A percentile compares a stretch with the other conserved stretches of the same genome.
phyloP scores from a whole-genome alignment of 352 stramenopile species.

The Globisporangium barbulae region DNA sequence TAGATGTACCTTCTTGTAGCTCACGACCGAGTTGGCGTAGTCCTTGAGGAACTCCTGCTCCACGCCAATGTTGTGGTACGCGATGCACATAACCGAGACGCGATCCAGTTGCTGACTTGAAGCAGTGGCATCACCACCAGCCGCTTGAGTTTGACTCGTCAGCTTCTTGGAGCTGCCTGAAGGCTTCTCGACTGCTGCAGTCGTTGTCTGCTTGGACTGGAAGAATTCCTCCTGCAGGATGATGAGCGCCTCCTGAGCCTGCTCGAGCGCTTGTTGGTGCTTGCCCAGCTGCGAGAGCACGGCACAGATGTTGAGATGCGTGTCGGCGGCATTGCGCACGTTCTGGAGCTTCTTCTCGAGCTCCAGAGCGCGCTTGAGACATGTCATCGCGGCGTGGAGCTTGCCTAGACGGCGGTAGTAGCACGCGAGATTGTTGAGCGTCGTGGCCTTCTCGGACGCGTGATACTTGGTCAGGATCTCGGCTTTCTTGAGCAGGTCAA shows the following conservation, averaged over 20 bases:
- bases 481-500: conserved; percentile 93
- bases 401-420: conserved; percentile 90
- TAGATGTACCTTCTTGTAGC: conserved; percentile 77
- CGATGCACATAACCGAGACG: conserved; percentile 92
- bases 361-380: conserved; percentile 86
- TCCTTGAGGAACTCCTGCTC: conserved; percentile 94
- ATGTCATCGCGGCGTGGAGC: conserved; percentile 88
- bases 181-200: neutral
- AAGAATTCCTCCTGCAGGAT: conserved; percentile 90
- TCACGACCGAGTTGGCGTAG: conserved; percentile 76
- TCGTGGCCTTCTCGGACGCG: conserved; percentile 78
- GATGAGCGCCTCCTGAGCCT: conserved; percentile 86
- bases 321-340: conserved; percentile 86
- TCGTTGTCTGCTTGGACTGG: conserved; percentile 11
- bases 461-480: conserved; percentile 90
- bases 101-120: conserved; percentile 53
- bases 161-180: neutral
- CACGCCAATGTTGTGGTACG: conserved; percentile 94
- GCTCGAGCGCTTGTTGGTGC: conserved; percentile 80
- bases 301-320: conserved; percentile 92
- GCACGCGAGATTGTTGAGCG: conserved; percentile 93
- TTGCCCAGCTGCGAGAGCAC: conserved; percentile 89
- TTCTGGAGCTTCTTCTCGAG: conserved; percentile 80
- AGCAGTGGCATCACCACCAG: neutral
- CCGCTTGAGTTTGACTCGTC: neutral